Evolutionary conservation across 1,284 basidiomycete species (phyloP).

Genomic region (Mycena sp.): DNA sequence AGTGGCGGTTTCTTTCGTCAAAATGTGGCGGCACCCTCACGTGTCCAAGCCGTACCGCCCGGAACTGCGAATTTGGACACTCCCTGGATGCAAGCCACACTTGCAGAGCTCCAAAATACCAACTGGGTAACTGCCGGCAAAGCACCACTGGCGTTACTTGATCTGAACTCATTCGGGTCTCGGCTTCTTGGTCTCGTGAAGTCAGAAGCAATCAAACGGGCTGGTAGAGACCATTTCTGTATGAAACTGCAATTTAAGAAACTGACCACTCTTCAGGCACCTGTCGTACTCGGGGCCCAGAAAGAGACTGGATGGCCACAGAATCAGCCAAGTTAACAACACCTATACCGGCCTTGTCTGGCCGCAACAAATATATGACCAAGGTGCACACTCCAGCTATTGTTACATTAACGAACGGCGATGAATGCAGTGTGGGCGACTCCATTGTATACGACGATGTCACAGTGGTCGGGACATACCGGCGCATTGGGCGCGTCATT

Average conservation of each 20-base stretch:
- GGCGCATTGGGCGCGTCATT: not conserved
- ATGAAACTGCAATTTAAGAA: too few species aligned
- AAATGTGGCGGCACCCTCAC: not conserved
- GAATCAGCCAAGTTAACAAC: not conserved
- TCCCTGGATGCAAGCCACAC: not conserved
- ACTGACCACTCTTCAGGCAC: too few species aligned
- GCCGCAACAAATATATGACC: not conserved
- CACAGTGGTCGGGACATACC: not conserved
- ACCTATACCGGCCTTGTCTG: not conserved
- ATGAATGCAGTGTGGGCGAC: not conserved
- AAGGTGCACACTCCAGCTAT: not conserved
- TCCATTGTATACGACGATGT: not conserved
- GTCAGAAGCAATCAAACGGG: not conserved
- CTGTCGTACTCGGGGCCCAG: not conserved
- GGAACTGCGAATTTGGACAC: too few species aligned
- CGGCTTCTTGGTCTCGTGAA: not conserved
- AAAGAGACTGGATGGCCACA: not conserved
- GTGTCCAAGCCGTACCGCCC: too few species aligned
- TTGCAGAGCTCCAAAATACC: not conserved
- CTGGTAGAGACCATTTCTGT: too few species aligned
- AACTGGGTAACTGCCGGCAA: not conserved
- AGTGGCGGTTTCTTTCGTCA: slow-evolving; percentile 3
- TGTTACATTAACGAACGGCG: not conserved
- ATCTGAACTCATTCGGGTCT: not conserved
- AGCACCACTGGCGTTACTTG: not conserved